Percentiles rank a stretch among this genome's conserved stretches.
These are phyloP conservation scores for Alternaria alternata DNA, from an alignment of 2,329 filamentous ascomycete genomes.

Conservation along the genomic window DNA sequence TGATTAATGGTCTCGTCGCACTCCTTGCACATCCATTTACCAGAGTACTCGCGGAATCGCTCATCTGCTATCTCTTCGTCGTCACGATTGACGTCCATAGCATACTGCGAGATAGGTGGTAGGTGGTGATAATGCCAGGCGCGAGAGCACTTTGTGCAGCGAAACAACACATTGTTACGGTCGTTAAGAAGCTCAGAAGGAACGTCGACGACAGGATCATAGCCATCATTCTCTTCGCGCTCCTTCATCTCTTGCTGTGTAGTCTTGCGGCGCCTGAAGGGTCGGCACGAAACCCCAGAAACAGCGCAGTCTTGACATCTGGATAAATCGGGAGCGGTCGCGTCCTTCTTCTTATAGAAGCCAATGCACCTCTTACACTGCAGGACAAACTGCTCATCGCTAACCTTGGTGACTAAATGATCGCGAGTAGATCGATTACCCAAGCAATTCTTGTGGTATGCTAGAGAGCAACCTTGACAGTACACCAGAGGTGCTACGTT, in stretches of 20 bases:
- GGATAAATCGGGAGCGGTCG: conserved; percentile 72
- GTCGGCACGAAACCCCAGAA: conserved; percentile 72
- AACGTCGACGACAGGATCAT: conserved; percentile 77
- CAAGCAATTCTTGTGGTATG: conserved; percentile 85
- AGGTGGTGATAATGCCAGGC: conserved; percentile 88
- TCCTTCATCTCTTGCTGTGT: conserved; percentile 84
- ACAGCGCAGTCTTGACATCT: conserved; percentile 75
- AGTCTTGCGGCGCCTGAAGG: conserved; percentile 78
- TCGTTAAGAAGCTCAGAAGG: conserved; percentile 75
- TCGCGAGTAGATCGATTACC: conserved; percentile 76
- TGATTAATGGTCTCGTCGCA: conserved; percentile 68
- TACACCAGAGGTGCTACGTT: conserved; percentile 76
- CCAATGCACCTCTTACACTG: conserved; percentile 90
- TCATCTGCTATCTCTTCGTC: conserved; percentile 64
- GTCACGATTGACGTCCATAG: conserved; percentile 56
- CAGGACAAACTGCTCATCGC: conserved; percentile 78
- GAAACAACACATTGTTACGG: conserved; percentile 77
- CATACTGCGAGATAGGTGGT: conserved; percentile 59
- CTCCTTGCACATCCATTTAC: conserved; percentile 80
- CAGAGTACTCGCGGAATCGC: conserved; percentile 75
- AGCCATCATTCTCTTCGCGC: conserved; percentile 77
- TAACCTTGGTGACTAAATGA: conserved; percentile 90
- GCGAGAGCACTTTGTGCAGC: conserved; percentile 78
- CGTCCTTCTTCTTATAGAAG: conserved; percentile 71
- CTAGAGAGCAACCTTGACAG: conserved; percentile 88